Conservation (phyloP, 2,329 filamentous ascomycete species). For the Phyllosticta citribraziliensis region DNA sequence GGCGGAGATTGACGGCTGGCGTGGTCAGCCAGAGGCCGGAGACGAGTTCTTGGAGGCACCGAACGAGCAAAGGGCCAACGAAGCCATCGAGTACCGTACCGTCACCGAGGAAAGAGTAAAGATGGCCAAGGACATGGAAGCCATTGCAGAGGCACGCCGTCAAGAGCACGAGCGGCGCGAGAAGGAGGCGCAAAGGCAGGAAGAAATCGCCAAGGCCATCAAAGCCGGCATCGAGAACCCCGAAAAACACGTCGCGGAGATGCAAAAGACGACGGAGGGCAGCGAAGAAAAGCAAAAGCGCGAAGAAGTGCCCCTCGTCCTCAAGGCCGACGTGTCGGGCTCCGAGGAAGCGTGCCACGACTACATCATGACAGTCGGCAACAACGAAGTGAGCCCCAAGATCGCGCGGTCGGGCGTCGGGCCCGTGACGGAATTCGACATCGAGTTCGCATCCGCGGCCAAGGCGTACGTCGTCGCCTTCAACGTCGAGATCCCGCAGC, state of each 20-base stretch:
- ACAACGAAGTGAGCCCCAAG: constrained; percentile 68
- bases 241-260: constrained; percentile 25
- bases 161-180: constrained; percentile 52
- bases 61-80: constrained; percentile 67
- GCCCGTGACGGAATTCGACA: constrained; percentile 70
- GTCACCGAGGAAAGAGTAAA: constrained; percentile 61
- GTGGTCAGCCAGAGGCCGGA: constrained; percentile 73
- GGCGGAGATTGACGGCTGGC: constrained; percentile 92
- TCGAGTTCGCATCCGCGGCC: constrained; percentile 75
- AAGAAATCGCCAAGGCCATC: constrained; percentile 15
- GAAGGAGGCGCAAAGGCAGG: constrained; percentile 38
- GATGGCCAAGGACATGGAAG: constrained; percentile 59
- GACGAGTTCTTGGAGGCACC: constrained; percentile 77
- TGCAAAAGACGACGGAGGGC: constrained; percentile 32
- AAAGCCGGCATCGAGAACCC: constrained; percentile 14
- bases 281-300: constrained; percentile 32
- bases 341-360: constrained; percentile 85
- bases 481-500: constrained; percentile 60
- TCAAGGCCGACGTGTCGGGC: constrained; percentile 89
- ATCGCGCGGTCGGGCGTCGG: constrained; percentile 73
- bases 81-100: constrained; percentile 64
- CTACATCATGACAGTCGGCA: constrained; percentile 68
- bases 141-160: constrained; percentile 59
- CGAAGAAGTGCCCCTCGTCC: constrained; percentile 63
- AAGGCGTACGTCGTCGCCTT: constrained; percentile 75